Evolutionary conservation across 345 rosid genomes (phyloP), one percentile per base, ranked within the genome.

Genomic region (Laguncularia racemosa): DNA sequence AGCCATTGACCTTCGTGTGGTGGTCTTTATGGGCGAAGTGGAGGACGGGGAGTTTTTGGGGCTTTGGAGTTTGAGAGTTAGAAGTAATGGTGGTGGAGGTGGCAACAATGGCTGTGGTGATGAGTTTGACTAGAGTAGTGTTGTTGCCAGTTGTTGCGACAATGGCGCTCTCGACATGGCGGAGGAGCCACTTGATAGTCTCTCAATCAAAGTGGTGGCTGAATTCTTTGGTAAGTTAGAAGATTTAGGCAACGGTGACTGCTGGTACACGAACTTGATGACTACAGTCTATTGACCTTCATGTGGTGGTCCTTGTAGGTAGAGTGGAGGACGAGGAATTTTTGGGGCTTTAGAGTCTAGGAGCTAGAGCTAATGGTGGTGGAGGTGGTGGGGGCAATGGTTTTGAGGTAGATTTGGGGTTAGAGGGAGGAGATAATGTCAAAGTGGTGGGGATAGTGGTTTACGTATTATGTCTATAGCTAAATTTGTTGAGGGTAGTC

Each of bases 381-480:
- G n/a, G n/a, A n/a, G n/a, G n/a, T n/a, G n/a, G 56, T 62, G 68
- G 64, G 19, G 70, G 61, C 76, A 28, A 13, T 33, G 48, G 51
- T 21, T 13, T 23, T 18, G 16, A 49, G 55, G 4, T 55, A 49
- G 60, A n/a, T n/a, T n/a, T n/a, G n/a, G n/a, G n/a, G n/a, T n/a
- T 62, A 71, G 63, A 75, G 45, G 55, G 60, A 70, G 56, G 69
- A 67, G 58, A 71, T 64, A 57, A 57, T 69, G 13, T 70, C 76
- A 43, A 46, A 46, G 14, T 13, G 10, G 20, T 38, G 47, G 14
- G 38, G 59, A 44, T 56, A 48, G 48, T 17, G 46, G 14, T 56
- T n/a, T n/a, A n/a, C n/a, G n/a, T n/a, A n/a, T n/a, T n/a, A n/a
- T n/a, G n/a, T n/a, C n/a, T n/a, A n/a, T n/a, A n/a, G n/a, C n/a